Evolutionary conservation across 805 yeast species (phyloP), one percentile per base, ranked within the genome.

Genomic region (Yarrowia sp.): DNA sequence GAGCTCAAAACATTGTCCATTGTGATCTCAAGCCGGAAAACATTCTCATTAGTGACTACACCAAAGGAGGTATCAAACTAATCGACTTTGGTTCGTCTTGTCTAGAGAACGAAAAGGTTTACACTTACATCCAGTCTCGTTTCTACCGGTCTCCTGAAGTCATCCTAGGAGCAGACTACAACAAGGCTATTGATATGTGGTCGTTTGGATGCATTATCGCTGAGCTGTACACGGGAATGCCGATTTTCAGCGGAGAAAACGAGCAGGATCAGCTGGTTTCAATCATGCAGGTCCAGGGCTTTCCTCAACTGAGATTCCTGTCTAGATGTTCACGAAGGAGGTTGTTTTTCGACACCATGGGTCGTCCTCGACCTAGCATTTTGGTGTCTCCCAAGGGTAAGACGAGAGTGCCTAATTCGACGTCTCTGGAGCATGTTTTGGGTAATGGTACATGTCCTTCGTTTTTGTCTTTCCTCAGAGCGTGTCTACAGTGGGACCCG

Each of bases 141-240:
- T 95, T 92, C 76, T 92, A 92, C 77, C 84, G 98, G 70, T 96
- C 98, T 0, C 99, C 99, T 0, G 99, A 95, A 76, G 82, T 95
- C 67, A 89, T 95, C 73, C 86, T 95, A 65, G 99, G 99, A 1
- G 85, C 92, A 66, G 83, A 87, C 42, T 95, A 95, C 75, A 85
- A 96, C 4, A 87, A 96, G 2, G 90, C 92, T 72, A 93, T 95
- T 66, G 99, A 95, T 75, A 88, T 92, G 71, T 95, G 99, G 99
- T 97, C 98, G 15, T 80, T 93, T 66, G 99, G 98, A 0, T 93
- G 99, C 79, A 97, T 95, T 39, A 78, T 95, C 67, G 97, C 98
- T 13, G 99, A 95, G 77, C 87, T 95, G 90, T 81, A 88, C 65
- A 82, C 92, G 68, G 98, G 98, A 14, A 87, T 85, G 73, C 96